phyloP scores from a whole-genome alignment of 202 grass and related monocot species.

The Saccharum hybrid region DNA sequence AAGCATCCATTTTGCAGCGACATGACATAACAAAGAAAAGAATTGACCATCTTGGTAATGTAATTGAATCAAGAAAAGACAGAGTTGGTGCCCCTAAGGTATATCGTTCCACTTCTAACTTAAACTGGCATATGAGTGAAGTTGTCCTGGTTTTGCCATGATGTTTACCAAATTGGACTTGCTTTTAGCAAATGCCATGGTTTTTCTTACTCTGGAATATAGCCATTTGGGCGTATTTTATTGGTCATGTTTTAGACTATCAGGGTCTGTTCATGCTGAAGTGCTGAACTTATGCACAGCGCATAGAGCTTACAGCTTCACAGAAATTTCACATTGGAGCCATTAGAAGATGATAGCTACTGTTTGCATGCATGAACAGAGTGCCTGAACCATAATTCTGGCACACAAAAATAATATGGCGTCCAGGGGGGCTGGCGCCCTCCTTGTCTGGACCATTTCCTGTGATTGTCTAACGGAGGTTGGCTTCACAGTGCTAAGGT shows the following conservation, averaged over 20 bases:
- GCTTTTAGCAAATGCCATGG: constrained; percentile 4
- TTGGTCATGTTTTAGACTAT: neutral
- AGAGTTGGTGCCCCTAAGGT: constrained; percentile 90
- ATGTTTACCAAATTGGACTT: constrained; percentile 19
- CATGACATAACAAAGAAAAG: constrained; percentile 99
- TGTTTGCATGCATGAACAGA: neutral
- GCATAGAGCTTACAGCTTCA: neutral
- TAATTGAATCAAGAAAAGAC: constrained; percentile 93
- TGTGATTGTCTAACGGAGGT: neutral
- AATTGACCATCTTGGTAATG: constrained; percentile 74
- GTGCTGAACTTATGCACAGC: neutral
- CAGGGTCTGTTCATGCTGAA: constrained; percentile 15
- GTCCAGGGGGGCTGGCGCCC: no score
- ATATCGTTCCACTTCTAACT: constrained; percentile 22
- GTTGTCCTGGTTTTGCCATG: constrained; percentile 27
- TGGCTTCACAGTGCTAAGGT: neutral
- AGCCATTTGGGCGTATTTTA: neutral
- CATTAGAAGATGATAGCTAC: neutral
- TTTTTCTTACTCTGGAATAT: constrained; percentile 29
- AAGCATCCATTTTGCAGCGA: constrained; percentile 68
- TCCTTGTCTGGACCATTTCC: neutral
- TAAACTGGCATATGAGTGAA: constrained; percentile 34
- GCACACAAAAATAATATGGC: neutral
- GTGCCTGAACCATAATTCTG: neutral
- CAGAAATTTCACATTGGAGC: constrained; percentile 10